A percentile compares a stretch with the other conserved stretches of the same genome.
These are phyloP conservation scores for Trichophyton verrucosum DNA, from an alignment of 2,329 filamentous ascomycete species.

Conservation along the genomic window DNA sequence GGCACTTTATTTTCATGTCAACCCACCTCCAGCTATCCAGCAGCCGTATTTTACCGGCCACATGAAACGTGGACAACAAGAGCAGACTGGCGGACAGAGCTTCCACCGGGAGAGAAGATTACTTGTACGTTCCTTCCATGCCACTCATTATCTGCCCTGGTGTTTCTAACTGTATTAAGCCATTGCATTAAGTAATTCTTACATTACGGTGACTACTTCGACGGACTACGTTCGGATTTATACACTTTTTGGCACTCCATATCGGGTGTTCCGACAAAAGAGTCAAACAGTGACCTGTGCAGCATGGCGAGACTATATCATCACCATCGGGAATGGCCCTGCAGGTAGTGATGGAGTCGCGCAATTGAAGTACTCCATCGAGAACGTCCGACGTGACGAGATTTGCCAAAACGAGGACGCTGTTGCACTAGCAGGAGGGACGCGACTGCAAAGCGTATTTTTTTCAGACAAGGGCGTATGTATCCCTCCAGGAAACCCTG, in stretches of 20 bases:
- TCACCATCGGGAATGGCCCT: slow-evolving; percentile 87
- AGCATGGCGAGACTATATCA: slow-evolving; percentile 90
- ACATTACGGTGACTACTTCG: slow-evolving; percentile 77
- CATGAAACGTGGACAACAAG: slow-evolving; percentile 94
- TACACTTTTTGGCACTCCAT: slow-evolving; percentile 81
- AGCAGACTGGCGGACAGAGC: slow-evolving; percentile 73
- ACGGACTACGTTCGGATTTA: slow-evolving; percentile 84
- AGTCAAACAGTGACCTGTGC: slow-evolving; percentile 87
- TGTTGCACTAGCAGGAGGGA: slow-evolving; percentile 65
- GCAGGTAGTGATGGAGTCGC: slow-evolving; percentile 65
- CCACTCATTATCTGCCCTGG: neutral
- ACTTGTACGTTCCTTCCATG: slow-evolving; percentile 31
- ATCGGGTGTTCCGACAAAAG: slow-evolving; percentile 83
- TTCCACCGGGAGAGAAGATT: slow-evolving; percentile 80
- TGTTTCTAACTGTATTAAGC: slow-evolving; percentile 31
- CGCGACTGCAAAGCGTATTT: slow-evolving; percentile 68
- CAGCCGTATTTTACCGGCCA: slow-evolving; percentile 87
- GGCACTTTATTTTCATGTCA: slow-evolving; percentile 78
- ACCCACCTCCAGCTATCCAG: slow-evolving; percentile 53
- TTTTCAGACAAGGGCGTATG: slow-evolving; percentile 81
- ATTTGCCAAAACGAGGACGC: slow-evolving; percentile 91
- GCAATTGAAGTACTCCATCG: slow-evolving; percentile 76
- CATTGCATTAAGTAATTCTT: slow-evolving; percentile 83
- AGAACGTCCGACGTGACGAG: slow-evolving; percentile 87
- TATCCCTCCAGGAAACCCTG: neutral